Evolutionary conservation across 768 basidiomycete species (phyloP).

Genomic region (Zangia roseola): DNA sequence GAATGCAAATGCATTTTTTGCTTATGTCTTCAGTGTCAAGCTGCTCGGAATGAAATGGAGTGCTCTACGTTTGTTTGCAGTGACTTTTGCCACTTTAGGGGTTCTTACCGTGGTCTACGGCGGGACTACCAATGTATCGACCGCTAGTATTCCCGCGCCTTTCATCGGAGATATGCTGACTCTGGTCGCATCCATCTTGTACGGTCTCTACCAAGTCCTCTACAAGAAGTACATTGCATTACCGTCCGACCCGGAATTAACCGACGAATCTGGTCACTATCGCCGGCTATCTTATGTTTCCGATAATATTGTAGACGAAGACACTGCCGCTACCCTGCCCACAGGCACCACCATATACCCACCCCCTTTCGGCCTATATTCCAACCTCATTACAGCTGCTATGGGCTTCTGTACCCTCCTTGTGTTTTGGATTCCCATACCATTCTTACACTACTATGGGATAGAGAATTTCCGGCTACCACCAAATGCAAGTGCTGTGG

Average conservation of each 20-base stretch:
- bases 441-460: conserved; percentile 64
- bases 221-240: conserved; percentile 81
- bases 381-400: conserved; percentile 76
- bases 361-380: conserved; percentile 80
- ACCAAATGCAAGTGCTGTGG: conserved; percentile 39
- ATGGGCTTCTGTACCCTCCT: conserved; percentile 79
- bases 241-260: conserved; percentile 58
- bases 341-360: conserved; percentile 44
- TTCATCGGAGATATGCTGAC: conserved; percentile 74
- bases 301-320: conserved; percentile 28
- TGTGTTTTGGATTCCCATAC: conserved; percentile 77
- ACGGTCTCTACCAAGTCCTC: conserved; percentile 78
- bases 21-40: conserved; percentile 82
- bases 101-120: conserved; percentile 84
- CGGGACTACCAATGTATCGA: conserved; percentile 37
- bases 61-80: conserved; percentile 61
- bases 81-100: conserved; percentile 77
- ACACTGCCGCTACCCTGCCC: conserved; percentile 10
- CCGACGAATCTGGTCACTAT: conserved; percentile 41
- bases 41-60: conserved; percentile 66
- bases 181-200: conserved; percentile 66
- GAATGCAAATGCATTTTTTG: conserved; percentile 91
- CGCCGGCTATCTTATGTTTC: conserved; percentile 41
- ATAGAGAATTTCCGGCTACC: conserved; percentile 72
- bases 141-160: conserved; percentile 49